A percentile compares a stretch with the other conserved stretches of the same genome.
Conservation (phyloP, 352 stramenopile genomes). For the Globisporangium heterothallicum region DNA sequence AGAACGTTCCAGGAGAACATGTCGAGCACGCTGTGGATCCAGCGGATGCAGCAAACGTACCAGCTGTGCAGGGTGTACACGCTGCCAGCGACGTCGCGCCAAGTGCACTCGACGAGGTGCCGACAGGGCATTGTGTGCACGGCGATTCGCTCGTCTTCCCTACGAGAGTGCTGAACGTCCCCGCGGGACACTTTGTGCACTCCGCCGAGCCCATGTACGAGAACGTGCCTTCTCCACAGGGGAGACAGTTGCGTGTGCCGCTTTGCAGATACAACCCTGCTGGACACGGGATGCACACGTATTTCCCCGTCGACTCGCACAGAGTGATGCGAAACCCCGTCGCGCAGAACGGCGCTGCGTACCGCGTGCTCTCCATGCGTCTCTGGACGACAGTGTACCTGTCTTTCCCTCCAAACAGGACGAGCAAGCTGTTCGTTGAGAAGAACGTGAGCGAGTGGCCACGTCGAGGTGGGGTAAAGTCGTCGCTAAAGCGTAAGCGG, state of each 20-base stretch:
- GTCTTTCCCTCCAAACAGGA: conserved; percentile 61
- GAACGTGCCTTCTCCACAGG: conserved; percentile 40
- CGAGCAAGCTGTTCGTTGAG: conserved; percentile 19
- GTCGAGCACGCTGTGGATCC: conserved; percentile 16
- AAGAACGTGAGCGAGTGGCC: conserved; percentile 52
- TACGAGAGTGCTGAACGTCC: conserved; percentile 38
- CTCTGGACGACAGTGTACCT: conserved; percentile 54
- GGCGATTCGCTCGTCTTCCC: conserved; percentile 29
- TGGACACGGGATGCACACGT: conserved; percentile 62
- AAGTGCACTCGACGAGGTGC: conserved; percentile 34
- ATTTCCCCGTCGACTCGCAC: conserved; percentile 37
- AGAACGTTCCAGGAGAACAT: conserved; percentile 34
- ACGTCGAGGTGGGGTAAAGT: conserved; percentile 44
- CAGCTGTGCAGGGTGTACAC: conserved; percentile 26
- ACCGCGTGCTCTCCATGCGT: conserved; percentile 43
- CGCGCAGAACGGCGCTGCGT: conserved; percentile 44
- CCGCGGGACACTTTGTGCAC: conserved; percentile 41
- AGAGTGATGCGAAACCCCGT: conserved; percentile 47
- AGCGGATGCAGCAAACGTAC: conserved; percentile 19
- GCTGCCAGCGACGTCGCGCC: conserved; percentile 24
- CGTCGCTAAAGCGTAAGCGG: conserved; percentile 35
- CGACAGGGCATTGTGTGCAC: conserved; percentile 44
- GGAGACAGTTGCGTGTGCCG: conserved; percentile 44
- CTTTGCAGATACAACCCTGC: conserved; percentile 50
- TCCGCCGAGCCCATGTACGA: conserved; percentile 31